Percentiles rank a stretch among this genome's conserved stretches.
These are phyloP conservation scores for Phytophthora constricta DNA, from an alignment of 352 stramenopile species.

Conservation along the genomic window DNA sequence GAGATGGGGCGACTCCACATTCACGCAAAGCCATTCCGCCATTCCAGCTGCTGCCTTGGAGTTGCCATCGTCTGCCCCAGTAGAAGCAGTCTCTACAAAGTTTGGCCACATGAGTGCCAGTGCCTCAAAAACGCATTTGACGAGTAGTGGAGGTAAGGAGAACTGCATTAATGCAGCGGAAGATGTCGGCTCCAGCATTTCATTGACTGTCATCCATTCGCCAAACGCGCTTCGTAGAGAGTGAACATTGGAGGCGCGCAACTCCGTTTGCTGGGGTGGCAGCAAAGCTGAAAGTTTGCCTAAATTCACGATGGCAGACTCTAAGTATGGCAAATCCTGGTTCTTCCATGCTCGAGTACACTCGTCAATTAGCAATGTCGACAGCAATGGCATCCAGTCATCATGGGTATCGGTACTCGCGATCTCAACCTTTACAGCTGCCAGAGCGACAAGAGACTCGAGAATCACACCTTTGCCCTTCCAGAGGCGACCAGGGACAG, in stretches of 20 bases:
- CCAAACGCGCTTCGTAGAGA: conserved; percentile 45
- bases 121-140: conserved; percentile 80
- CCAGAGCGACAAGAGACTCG: conserved; percentile 70
- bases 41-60: conserved; percentile 29
- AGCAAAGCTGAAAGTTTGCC: conserved; percentile 52
- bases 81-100: neutral
- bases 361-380: conserved; percentile 58
- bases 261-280: conserved; percentile 20
- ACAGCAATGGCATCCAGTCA: conserved; percentile 39
- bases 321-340: conserved; percentile 71
- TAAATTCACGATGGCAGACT: conserved; percentile 66
- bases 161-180: conserved; percentile 4
- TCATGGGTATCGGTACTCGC: conserved; percentile 1
- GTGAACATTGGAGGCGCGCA: conserved; percentile 46
- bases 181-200: conserved; percentile 4
- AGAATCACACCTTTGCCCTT: conserved; percentile 78
- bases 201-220: conserved; percentile 39
- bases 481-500: conserved; percentile 77
- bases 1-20: conserved; percentile 41
- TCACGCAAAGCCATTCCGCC: conserved; percentile 60
- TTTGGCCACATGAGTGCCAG: conserved; percentile 57
- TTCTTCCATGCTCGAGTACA: conserved; percentile 69
- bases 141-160: conserved; percentile 61
- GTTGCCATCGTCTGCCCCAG: neutral
- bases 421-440: conserved; percentile 34